Evolutionary conservation across 768 basidiomycete species (phyloP).

Genomic region (Hortiboletus flavorubellus): DNA sequence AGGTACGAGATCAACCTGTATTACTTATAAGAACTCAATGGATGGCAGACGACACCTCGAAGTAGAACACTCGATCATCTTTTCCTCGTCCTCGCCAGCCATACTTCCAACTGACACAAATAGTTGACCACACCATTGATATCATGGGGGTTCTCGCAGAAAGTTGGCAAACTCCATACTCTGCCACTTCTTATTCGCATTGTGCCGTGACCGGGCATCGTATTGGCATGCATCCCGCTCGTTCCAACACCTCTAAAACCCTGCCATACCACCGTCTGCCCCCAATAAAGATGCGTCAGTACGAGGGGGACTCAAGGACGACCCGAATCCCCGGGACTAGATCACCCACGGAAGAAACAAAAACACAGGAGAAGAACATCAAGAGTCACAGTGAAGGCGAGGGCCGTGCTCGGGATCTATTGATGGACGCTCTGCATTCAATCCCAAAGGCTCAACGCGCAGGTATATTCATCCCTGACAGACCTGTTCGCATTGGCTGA

Average conservation of each 20-base stretch:
- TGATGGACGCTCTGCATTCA: background rate
- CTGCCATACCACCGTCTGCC: background rate
- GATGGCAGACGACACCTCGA: too few species aligned
- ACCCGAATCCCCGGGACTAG: background rate
- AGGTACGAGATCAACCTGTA: too few species aligned
- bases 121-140: background rate
- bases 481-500: background rate
- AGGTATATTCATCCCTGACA: background rate
- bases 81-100: background rate
- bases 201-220: background rate
- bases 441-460: background rate
- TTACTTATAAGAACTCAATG: too few species aligned
- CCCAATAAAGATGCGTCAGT: background rate
- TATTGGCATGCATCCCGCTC: background rate
- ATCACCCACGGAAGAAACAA: background rate
- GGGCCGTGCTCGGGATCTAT: background rate
- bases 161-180: background rate
- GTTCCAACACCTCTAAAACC: fast-evolving
- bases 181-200: too few species aligned
- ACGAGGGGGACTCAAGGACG: background rate
- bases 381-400: background rate
- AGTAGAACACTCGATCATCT: too few species aligned
- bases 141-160: slow-evolving; percentile 4
- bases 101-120: background rate
- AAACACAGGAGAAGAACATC: too few species aligned